These are phyloP conservation scores for Plasmodium malariae DNA, from an alignment of 169 alveolate genomes.

Conservation along the genomic window DNA sequence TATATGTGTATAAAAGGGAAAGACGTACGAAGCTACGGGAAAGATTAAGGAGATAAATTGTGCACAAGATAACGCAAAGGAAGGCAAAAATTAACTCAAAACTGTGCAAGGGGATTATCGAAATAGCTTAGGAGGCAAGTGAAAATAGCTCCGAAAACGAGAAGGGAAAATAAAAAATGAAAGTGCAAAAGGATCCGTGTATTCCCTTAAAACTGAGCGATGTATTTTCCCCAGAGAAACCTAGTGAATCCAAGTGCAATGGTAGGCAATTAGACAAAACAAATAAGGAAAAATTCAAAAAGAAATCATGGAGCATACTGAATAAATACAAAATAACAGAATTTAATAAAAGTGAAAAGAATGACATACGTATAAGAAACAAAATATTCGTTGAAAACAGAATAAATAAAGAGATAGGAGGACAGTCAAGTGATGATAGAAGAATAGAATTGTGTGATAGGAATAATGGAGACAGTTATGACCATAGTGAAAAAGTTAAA, in stretches of 20 bases:
- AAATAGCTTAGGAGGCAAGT: too few species aligned
- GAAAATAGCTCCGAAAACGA: too few species aligned
- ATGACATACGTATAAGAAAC: slow-evolving; percentile 4
- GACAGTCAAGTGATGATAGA: not conserved
- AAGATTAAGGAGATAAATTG: too few species aligned
- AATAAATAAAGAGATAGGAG: not conserved
- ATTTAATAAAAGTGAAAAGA: slow-evolving; percentile 11
- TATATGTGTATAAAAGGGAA: too few species aligned
- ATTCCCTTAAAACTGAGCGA: slow-evolving; percentile 50
- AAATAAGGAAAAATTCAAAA: slow-evolving; percentile 5
- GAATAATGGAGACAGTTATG: not conserved
- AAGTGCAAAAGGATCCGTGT: slow-evolving; percentile 20
- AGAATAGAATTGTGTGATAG: too few species aligned
- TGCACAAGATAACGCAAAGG: too few species aligned
- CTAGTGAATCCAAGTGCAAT: not conserved
- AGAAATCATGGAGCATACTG: slow-evolving; percentile 24
- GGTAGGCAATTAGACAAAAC: not conserved
- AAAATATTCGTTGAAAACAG: not conserved
- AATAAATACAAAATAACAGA: slow-evolving; percentile 60
- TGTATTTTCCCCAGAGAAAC: slow-evolving; percentile 26
- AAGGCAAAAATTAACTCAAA: too few species aligned
- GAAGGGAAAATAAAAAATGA: slow-evolving; percentile 24
- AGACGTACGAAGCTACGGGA: too few species aligned
- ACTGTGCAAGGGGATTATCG: too few species aligned
- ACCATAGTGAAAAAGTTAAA: not conserved